A percentile compares a stretch with the other conserved stretches of the same genome.
Evolutionary conservation across 1,139 yeast species (phyloP).

Genomic region (Pichia sp.): DNA sequence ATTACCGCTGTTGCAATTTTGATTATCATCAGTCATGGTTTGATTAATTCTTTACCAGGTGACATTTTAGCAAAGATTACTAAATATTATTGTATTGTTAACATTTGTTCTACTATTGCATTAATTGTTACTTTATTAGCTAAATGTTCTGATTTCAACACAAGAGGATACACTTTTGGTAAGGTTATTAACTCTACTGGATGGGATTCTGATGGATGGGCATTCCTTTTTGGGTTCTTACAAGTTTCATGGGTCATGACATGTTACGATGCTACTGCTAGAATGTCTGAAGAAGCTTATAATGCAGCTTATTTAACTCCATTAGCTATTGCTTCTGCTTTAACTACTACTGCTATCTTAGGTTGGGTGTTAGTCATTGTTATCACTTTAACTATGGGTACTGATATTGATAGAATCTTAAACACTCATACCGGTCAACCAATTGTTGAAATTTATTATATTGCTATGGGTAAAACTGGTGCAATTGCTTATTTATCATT

Average conservation of each 20-base stretch:
- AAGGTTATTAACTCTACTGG: constrained; percentile 31
- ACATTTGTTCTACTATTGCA: constrained; percentile 37
- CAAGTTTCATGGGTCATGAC: constrained; percentile 37
- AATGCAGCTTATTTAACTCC: constrained; percentile 38
- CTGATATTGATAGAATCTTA: constrained; percentile 36
- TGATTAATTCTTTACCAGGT: constrained; percentile 39
- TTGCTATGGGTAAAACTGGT: constrained; percentile 48
- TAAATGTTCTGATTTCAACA: constrained; percentile 31
- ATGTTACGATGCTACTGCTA: constrained; percentile 35
- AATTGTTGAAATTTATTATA: constrained; percentile 46
- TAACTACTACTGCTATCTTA: constrained; percentile 31
- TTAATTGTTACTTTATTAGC: constrained; percentile 30
- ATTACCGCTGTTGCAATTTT: constrained; percentile 41
- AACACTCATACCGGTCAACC: constrained; percentile 39
- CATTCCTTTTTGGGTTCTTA: constrained; percentile 32
- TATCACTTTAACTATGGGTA: constrained; percentile 38
- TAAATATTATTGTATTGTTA: constrained; percentile 38
- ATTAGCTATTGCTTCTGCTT: constrained; percentile 31
- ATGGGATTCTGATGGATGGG: constrained; percentile 33
- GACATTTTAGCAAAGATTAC: constrained; percentile 36
- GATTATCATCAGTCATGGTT: constrained; percentile 36
- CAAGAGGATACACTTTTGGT: constrained; percentile 27
- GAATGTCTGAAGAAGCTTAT: constrained; percentile 45
- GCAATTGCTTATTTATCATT: constrained; percentile 48
- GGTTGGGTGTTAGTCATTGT: constrained; percentile 33